Evolutionary conservation across 805 yeast genomes (phyloP).

Genomic region (Blastobotrys muscicola): DNA sequence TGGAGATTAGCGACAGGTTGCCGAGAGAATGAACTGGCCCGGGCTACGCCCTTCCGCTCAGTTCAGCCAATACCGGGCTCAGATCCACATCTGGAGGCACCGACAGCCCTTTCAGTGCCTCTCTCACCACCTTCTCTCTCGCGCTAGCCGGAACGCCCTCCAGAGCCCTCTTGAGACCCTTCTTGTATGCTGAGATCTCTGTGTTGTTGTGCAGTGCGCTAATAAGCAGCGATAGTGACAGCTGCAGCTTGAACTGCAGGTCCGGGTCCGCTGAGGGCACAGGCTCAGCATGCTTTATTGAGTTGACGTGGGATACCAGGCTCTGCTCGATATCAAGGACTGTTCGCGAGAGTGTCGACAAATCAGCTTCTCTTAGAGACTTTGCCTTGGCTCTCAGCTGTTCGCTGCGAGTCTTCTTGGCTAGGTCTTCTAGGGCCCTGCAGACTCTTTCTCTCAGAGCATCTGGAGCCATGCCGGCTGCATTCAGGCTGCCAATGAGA

Average conservation of each 20-base stretch:
- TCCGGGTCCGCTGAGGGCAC: conserved; percentile 6
- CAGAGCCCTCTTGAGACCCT: conserved; percentile 13
- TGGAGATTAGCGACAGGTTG: no score
- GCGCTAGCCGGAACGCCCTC: conserved; percentile 6
- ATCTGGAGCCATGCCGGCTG: conserved; percentile 13
- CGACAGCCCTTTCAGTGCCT: conserved; percentile 17
- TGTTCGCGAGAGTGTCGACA: conserved; percentile 11
- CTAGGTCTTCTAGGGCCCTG: conserved; percentile 9
- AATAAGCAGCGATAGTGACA: conserved; percentile 17
- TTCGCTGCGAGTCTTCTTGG: conserved; percentile 3
- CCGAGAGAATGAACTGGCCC: no score
- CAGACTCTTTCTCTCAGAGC: conserved; percentile 16
- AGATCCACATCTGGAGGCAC: conserved; percentile 19
- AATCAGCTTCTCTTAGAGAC: conserved; percentile 10
- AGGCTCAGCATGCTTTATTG: conserved; percentile 4
- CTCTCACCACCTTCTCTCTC: conserved; percentile 12
- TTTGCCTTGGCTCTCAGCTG: conserved; percentile 1
- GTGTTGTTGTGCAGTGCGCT: conserved; percentile 15
- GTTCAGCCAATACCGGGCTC: conserved; percentile 12
- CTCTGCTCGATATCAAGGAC: conserved; percentile 16
- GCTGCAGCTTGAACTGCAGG: conserved; percentile 10
- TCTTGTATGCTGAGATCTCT: conserved; percentile 19
- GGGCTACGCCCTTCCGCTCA: no score
- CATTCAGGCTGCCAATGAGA: conserved; percentile 18
- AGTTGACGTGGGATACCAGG: conserved; percentile 17